These are phyloP conservation scores for Fusarium nygamai DNA, from an alignment of 2,329 filamentous ascomycete species.

Conservation along the genomic window DNA sequence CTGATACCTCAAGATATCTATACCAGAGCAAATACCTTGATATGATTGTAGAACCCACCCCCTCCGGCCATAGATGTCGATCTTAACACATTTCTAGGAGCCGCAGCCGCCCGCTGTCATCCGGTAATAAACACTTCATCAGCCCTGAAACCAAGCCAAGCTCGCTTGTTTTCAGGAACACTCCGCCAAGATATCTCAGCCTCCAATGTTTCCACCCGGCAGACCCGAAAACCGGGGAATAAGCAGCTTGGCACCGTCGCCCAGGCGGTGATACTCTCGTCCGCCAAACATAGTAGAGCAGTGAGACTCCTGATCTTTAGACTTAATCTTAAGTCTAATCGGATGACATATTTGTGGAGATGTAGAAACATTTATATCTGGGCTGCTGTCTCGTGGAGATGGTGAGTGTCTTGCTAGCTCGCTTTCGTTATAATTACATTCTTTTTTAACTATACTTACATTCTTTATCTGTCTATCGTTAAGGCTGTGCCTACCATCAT, in stretches of 20 bases:
- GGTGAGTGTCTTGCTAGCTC: not conserved
- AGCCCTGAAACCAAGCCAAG: slow-evolving; percentile 21
- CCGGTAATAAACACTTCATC: not conserved
- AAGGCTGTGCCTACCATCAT: slow-evolving; percentile 26
- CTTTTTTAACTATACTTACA: not conserved
- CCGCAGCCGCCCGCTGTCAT: not conserved
- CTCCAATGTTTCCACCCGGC: slow-evolving; percentile 13
- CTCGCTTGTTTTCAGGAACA: slow-evolving; percentile 2
- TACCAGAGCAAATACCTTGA: not conserved
- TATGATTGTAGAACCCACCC: accelerated
- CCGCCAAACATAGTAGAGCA: slow-evolving; percentile 30
- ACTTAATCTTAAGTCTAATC: slow-evolving; percentile 25
- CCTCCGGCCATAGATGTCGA: not conserved
- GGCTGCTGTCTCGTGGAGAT: not conserved
- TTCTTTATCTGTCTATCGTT: slow-evolving; percentile 20
- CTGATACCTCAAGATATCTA: not conserved
- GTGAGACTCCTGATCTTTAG: not conserved
- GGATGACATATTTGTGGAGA: not conserved
- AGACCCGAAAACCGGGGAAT: not conserved
- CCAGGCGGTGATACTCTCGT: slow-evolving; percentile 34
- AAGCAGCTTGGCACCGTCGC: slow-evolving; percentile 14
- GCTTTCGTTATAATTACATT: slow-evolving; percentile 7
- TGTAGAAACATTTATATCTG: not conserved
- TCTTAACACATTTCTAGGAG: not conserved
- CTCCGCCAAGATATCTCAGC: slow-evolving; percentile 12